A percentile compares a stretch with the other conserved stretches of the same genome.
Evolutionary conservation across 2,329 filamentous ascomycete genomes (phyloP).

Genomic region (Scedosporium dehoogii): DNA sequence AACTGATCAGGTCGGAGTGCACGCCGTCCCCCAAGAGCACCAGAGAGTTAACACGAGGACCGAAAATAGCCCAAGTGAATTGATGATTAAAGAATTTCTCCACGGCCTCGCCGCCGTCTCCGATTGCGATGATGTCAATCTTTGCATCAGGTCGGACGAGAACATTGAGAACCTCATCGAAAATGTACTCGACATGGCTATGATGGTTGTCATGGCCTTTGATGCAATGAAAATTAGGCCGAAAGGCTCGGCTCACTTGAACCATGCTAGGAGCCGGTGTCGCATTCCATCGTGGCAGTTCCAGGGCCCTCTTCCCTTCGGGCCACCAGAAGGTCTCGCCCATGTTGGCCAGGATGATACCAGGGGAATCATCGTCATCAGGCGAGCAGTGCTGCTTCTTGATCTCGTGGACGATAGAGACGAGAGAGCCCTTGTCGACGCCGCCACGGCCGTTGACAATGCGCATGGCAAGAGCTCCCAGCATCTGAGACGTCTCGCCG

Average conservation of each 20-base stretch:
- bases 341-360: conserved; percentile 66
- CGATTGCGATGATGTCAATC: conserved; percentile 62
- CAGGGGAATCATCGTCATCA: conserved; percentile 31
- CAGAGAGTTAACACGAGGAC: conserved; percentile 34
- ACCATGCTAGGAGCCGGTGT: conserved; percentile 55
- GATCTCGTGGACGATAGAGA: conserved; percentile 49
- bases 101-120: conserved; percentile 51
- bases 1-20: conserved; percentile 26
- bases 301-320: conserved; percentile 49
- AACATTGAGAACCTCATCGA: conserved; percentile 49
- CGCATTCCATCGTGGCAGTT: conserved; percentile 42
- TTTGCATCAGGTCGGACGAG: conserved; percentile 38
- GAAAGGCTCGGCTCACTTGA: conserved; percentile 42
- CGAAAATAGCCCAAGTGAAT: conserved; percentile 38
- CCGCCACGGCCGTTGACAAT: conserved; percentile 53
- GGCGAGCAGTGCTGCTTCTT: conserved; percentile 23
- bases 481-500: conserved; percentile 60
- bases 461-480: conserved; percentile 67
- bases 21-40: conserved; percentile 39
- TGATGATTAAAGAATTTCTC: conserved; percentile 48
- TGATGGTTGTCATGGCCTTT: conserved; percentile 43
- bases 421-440: conserved; percentile 58
- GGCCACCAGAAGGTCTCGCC: conserved; percentile 73
- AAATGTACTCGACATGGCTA: conserved; percentile 58
- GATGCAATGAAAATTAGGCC: conserved; percentile 49